These are phyloP conservation scores for Trametes polyzona DNA, from an alignment of 1,284 basidiomycete genomes.

Conservation along the genomic window DNA sequence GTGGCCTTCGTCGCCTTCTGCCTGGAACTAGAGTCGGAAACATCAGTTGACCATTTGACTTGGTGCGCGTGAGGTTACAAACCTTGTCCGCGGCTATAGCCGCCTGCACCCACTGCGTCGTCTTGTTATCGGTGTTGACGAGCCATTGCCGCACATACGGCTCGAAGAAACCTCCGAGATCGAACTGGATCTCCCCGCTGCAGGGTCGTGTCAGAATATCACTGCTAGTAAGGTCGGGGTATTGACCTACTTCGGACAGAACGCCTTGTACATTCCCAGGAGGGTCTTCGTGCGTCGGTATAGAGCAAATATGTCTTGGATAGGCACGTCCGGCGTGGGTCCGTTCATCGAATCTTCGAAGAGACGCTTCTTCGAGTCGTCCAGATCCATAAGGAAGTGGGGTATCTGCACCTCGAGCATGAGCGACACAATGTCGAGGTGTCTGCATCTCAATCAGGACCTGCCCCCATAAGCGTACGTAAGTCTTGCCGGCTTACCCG, in stretches of 20 bases:
- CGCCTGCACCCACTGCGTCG: conserved; percentile 91
- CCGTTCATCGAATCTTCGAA: conserved; percentile 81
- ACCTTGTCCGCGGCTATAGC: conserved; percentile 91
- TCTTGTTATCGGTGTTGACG: conserved; percentile 87
- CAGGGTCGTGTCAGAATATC: conserved; percentile 12
- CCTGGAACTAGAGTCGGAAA: conserved; percentile 70
- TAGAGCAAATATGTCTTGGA: conserved; percentile 88
- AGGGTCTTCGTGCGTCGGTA: conserved; percentile 80
- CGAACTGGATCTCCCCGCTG: conserved; percentile 65
- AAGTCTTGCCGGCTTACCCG: conserved; percentile 52
- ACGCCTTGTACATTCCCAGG: conserved; percentile 79
- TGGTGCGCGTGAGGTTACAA: too few relatives aligned
- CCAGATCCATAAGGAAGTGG: conserved; percentile 77
- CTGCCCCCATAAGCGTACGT: neutral
- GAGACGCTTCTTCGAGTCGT: conserved; percentile 69
- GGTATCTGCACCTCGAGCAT: conserved; percentile 78
- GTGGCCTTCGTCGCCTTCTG: conserved; percentile 83
- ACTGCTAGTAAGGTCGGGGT: neutral
- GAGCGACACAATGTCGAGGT: conserved; percentile 81
- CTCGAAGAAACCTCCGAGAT: conserved; percentile 81
- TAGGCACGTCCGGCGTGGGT: conserved; percentile 77
- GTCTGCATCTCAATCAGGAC: conserved; percentile 42
- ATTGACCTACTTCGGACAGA: conserved; percentile 70
- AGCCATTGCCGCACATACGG: conserved; percentile 92
- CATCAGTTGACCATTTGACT: neutral